Percentiles rank a stretch among this genome's conserved stretches.
Conservation (phyloP, 306 rosid species). For the Carpinus viminea region DNA sequence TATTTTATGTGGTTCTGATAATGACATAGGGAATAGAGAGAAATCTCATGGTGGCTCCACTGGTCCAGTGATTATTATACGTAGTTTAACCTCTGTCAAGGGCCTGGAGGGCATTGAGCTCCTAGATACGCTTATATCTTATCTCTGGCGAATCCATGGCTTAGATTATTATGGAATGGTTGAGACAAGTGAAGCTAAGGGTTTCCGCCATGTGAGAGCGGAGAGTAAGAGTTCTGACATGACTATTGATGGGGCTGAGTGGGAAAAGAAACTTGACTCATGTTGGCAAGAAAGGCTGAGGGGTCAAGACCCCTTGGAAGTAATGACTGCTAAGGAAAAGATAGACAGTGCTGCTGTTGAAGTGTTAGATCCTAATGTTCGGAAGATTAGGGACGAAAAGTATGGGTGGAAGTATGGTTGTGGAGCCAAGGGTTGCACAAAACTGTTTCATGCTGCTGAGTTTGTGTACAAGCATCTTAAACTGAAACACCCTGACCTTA, state of each 20-base stretch:
- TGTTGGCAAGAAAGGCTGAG: constrained; percentile 85
- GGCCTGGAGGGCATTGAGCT: constrained; percentile 94
- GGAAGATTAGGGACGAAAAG: constrained; percentile 97
- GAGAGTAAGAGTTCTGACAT: constrained; percentile 50
- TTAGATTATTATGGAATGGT: constrained; percentile 92
- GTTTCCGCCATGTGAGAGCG: constrained; percentile 84
- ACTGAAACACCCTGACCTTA: constrained; percentile 87
- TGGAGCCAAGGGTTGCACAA: constrained; percentile 99
- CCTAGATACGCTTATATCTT: constrained; percentile 82
- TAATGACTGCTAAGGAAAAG: constrained; percentile 94
- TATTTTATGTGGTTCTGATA: constrained; percentile 66
- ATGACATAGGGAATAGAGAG: constrained; percentile 63
- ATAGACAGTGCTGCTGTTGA: constrained; percentile 88
- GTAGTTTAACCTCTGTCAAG: constrained; percentile 85
- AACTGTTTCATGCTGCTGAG: constrained; percentile 96
- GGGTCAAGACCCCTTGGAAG: constrained; percentile 90
- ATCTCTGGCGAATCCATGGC: constrained; percentile 95
- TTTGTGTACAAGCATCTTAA: constrained; percentile 94
- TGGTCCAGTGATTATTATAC: constrained; percentile 76
- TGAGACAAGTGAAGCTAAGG: constrained; percentile 86
- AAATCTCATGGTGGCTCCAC: constrained; percentile 67
- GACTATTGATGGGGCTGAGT: constrained; percentile 66
- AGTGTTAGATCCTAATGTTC: constrained; percentile 81
- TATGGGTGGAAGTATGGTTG: constrained; percentile 99
- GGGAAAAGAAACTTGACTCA: constrained; percentile 85